Evolutionary conservation across 768 basidiomycete genomes (phyloP).

Genomic region (Sporobolomyces phaffii): DNA sequence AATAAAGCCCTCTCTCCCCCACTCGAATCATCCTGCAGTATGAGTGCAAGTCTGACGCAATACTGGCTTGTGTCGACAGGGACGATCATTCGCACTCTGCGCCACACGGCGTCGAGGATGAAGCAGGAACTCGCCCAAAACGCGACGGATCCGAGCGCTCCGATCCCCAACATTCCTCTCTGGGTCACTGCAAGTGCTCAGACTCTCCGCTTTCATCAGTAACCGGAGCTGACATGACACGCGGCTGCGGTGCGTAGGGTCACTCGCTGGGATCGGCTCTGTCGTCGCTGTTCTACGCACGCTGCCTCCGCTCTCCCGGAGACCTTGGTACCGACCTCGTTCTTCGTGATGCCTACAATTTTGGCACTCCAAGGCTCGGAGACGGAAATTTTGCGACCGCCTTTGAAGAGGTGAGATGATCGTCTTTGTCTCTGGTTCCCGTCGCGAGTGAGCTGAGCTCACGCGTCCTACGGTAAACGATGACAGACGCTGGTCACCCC

Average conservation of each 20-base stretch:
- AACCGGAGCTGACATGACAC: too few relatives aligned
- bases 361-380: constrained; percentile 26
- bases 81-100: constrained; percentile 17
- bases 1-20: not conserved
- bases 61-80: not conserved
- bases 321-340: constrained; percentile 18
- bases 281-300: constrained; percentile 22
- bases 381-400: constrained; percentile 16
- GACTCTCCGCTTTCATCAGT: not conserved
- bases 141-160: not conserved
- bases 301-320: constrained; percentile 14
- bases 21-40: too few relatives aligned
- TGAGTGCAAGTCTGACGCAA: too few relatives aligned
- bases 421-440: too few relatives aligned
- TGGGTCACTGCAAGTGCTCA: constrained; percentile 10
- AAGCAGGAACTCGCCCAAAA: not conserved
- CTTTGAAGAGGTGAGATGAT: constrained; percentile 21
- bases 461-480: too few relatives aligned
- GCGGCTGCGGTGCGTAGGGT: not conserved
- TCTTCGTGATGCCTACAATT: constrained; percentile 11
- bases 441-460: too few relatives aligned
- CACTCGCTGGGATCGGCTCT: constrained; percentile 29
- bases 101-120: constrained; percentile 21
- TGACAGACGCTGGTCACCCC: constrained; percentile 3
- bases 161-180: constrained; percentile 14